Conservation (phyloP, 495 filamentous ascomycete genomes). For the Apiosordaria backusii region DNA sequence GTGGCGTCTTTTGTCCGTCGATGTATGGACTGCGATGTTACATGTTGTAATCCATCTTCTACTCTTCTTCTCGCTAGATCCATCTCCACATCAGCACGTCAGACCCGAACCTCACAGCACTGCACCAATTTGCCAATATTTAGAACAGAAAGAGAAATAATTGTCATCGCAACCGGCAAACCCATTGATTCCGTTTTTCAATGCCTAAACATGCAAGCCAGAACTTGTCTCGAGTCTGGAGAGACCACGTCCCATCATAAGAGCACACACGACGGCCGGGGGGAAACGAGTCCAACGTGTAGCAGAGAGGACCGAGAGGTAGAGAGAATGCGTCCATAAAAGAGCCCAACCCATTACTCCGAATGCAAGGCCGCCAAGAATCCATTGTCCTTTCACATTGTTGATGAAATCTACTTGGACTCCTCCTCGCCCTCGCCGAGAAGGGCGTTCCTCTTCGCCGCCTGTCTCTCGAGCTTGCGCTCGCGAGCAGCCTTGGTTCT, state of each 20-base stretch:
- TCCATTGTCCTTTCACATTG: slow-evolving; percentile 38
- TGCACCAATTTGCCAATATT: not conserved
- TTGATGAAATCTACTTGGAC: slow-evolving; percentile 37
- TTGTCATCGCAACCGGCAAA: slow-evolving; percentile 33
- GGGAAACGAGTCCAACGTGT: slow-evolving; percentile 23
- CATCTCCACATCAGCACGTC: not conserved
- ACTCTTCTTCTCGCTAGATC: not conserved
- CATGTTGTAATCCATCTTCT: not conserved
- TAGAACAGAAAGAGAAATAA: slow-evolving; percentile 3
- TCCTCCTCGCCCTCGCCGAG: slow-evolving; percentile 70
- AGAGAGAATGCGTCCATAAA: slow-evolving; percentile 48
- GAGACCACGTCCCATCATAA: slow-evolving; percentile 26
- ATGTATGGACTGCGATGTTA: too few relatives aligned
- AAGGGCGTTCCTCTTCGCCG: slow-evolving; percentile 83
- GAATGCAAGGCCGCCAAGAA: slow-evolving; percentile 52
- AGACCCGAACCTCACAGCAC: slow-evolving; percentile 2
- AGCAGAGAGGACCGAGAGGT: slow-evolving; percentile 33
- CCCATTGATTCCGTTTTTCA: slow-evolving; percentile 55
- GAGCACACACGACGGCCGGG: slow-evolving; percentile 20
- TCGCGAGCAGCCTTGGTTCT: slow-evolving; percentile 99
- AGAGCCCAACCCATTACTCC: slow-evolving; percentile 55
- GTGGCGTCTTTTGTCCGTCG: not conserved
- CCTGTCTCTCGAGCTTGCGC: slow-evolving; percentile 83
- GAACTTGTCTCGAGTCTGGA: slow-evolving; percentile 22
- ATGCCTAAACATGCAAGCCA: slow-evolving; percentile 50